phyloP scores from a whole-genome alignment of 2,329 filamentous ascomycete species.

The Gliomastix tumulicola region DNA sequence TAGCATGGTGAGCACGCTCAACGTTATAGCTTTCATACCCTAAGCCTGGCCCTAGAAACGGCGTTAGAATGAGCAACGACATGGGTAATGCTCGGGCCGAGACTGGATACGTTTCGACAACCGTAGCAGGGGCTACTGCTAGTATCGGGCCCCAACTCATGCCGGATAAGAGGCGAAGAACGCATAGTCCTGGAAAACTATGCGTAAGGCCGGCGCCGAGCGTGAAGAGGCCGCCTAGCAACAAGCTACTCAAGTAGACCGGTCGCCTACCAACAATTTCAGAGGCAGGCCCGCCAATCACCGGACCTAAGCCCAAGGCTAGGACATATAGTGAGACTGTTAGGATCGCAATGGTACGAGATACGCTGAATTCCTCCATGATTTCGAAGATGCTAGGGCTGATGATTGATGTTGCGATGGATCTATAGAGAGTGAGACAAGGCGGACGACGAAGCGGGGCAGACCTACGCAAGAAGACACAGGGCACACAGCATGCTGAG shows the following conservation, averaged over 20 bases:
- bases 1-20: neutral
- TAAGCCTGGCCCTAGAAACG: slow-evolving; percentile 44
- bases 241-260: slow-evolving; percentile 39
- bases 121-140: slow-evolving; percentile 39
- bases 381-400: slow-evolving; percentile 38
- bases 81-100: slow-evolving; percentile 33
- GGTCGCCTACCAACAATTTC: slow-evolving; percentile 49
- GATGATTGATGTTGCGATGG: slow-evolving; percentile 47
- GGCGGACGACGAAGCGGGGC: no score
- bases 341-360: slow-evolving; percentile 48
- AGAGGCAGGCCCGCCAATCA: slow-evolving; percentile 51
- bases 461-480: no score
- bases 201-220: slow-evolving; percentile 45
- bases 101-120: slow-evolving; percentile 39
- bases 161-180: slow-evolving; percentile 51
- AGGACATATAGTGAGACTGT: slow-evolving; percentile 53
- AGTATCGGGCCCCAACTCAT: slow-evolving; percentile 41
- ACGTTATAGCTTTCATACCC: slow-evolving; percentile 26
- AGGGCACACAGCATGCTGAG: no score
- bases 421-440: slow-evolving; percentile 32
- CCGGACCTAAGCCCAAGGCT: slow-evolving; percentile 52
- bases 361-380: slow-evolving; percentile 44
- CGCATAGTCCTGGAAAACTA: slow-evolving; percentile 41
- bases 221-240: slow-evolving; percentile 46
- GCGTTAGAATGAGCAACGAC: slow-evolving; percentile 39